A percentile compares a stretch with the other conserved stretches of the same genome.
These are phyloP conservation scores for Ambrosia artemisiifolia DNA, from an alignment of 129 eudicot genomes.

Conservation along the genomic window DNA sequence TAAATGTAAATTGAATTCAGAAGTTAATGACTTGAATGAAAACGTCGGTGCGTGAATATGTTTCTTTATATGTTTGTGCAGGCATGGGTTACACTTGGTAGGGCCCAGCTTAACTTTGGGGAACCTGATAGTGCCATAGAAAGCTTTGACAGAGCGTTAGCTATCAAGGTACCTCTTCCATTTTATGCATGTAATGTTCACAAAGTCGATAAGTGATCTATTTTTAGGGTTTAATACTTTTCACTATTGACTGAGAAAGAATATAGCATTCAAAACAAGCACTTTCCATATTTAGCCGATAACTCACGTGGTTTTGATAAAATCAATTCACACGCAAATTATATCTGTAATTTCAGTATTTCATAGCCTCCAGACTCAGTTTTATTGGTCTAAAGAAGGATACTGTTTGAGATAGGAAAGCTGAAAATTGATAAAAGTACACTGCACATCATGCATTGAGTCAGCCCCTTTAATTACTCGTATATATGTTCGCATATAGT, in stretches of 20 bases:
- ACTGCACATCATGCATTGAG: neutral
- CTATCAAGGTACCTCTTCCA: constrained; percentile 51
- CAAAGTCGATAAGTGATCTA: neutral
- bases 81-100: constrained; percentile 93
- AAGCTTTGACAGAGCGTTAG: constrained; percentile 77
- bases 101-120: constrained; percentile 91
- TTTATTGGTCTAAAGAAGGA: too few relatives aligned
- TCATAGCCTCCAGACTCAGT: too few relatives aligned
- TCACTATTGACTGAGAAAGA: too few relatives aligned
- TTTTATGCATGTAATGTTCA: neutral
- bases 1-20: neutral
- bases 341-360: too few relatives aligned
- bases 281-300: too few relatives aligned
- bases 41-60: neutral
- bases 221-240: too few relatives aligned
- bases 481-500: too few relatives aligned
- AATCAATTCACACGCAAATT: too few relatives aligned
- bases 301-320: too few relatives aligned
- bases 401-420: too few relatives aligned
- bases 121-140: constrained; percentile 86
- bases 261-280: too few relatives aligned
- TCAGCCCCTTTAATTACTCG: too few relatives aligned
- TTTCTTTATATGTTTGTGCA: constrained; percentile 17
- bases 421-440: neutral
- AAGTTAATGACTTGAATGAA: neutral